These are phyloP conservation scores for Jackrogersella minutella DNA, from an alignment of 495 filamentous ascomycete species.

Conservation along the genomic window DNA sequence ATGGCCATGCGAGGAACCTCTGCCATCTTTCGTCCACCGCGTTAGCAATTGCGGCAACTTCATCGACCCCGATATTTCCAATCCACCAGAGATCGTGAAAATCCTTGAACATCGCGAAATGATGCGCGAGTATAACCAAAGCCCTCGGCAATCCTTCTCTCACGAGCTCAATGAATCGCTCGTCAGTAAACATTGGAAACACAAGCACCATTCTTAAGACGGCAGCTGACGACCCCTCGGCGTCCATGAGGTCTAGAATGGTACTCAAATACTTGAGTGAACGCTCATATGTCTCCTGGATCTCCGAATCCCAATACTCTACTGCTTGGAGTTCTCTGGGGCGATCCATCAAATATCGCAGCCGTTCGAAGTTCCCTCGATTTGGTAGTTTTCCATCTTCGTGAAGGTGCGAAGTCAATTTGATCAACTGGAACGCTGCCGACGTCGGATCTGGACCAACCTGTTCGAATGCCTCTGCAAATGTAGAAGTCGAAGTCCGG, in stretches of 20 bases:
- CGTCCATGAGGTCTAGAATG: constrained; percentile 43
- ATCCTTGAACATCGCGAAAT: constrained; percentile 48
- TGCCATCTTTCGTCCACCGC: constrained; percentile 50
- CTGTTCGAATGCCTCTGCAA: constrained; percentile 31
- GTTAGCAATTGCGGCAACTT: constrained; percentile 49
- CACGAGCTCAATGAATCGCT: constrained; percentile 47
- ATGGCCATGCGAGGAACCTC: constrained; percentile 50
- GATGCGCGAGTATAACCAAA: constrained; percentile 51
- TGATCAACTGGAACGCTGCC: constrained; percentile 19
- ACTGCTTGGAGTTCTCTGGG: constrained; percentile 6
- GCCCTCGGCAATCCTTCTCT: constrained; percentile 48
- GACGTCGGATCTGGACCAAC: constrained; percentile 31
- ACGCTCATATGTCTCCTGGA: constrained; percentile 45
- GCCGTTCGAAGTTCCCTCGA: not conserved
- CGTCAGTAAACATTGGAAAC: constrained; percentile 50
- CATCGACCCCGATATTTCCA: constrained; percentile 38
- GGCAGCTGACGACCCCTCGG: constrained; percentile 28
- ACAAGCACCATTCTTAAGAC: constrained; percentile 46
- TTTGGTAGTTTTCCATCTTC: constrained; percentile 8
- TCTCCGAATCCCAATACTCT: constrained; percentile 46
- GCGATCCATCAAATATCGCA: constrained; percentile 20
- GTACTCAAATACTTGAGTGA: constrained; percentile 48
- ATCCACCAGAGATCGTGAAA: constrained; percentile 54
- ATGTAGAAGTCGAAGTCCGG: constrained; percentile 30
- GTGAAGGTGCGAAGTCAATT: constrained; percentile 9